Base-by-base conservation (phyloP, 495 filamentous ascomycete genomes). In the Cryomyces minteri region DNA sequence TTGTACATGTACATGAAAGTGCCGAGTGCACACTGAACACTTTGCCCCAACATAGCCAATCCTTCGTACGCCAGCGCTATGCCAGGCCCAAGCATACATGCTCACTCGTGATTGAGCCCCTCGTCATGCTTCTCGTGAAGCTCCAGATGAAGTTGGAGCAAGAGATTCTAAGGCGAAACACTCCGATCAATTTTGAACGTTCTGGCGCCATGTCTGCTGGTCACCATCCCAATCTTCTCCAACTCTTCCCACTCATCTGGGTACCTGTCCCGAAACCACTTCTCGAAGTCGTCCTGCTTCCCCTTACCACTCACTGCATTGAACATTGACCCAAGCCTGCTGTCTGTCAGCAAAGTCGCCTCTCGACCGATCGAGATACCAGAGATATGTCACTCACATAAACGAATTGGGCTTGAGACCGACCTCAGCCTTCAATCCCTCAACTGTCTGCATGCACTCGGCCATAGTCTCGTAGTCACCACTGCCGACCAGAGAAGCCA, bases 401-500 rank as follows among this genome's bases (percentile, higher is more conserved):
- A 76, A 69, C 40, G 64, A 58, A 53, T 78, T 78, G 2, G 81
- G 80, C 53, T 61, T 62, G 25, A 75, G 65, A 5, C 82, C 84
- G 41, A 73, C 67, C 43, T 77, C 72, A 29, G 58, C 60, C 49
- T 85, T 71, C 65, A 79, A 79, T 9, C 70, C 66, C 47, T 75
- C 66, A 31, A 93, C n/a, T n/a, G n/a, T n/a, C n/a, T n/a, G n/a
- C n/a, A n/a, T n/a, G n/a, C n/a, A n/a, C n/a, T n/a, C n/a, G n/a
- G n/a, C n/a, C n/a, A n/a, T n/a, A n/a, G n/a, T n/a, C n/a, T n/a
- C n/a, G n/a, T n/a, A n/a, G n/a, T n/a, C n/a, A n/a, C n/a, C n/a
- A 41, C 82, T 77, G 6, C 76, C 74, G 0, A 80, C 86, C 30
- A 93, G 48, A 2, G 84, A 79, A 29, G 76, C 77, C 14, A 82